Percentiles rank a stretch among this genome's conserved stretches.
Conservation (phyloP, 306 rosid genomes). For the Citrullus mucosospermus region DNA sequence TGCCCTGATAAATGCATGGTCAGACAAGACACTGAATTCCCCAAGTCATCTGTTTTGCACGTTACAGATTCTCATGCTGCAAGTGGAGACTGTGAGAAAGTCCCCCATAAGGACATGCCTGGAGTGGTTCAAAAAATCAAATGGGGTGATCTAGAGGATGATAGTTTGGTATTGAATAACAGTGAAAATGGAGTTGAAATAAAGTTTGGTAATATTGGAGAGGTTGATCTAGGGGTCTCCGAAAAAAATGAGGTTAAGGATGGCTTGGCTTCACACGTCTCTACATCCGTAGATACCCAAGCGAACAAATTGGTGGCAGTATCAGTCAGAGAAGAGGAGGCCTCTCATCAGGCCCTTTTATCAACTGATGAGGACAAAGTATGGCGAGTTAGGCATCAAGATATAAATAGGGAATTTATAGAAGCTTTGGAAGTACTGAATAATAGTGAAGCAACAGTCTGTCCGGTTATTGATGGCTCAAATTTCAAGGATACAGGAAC, state of each 20-base stretch:
- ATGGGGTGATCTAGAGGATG: conserved; percentile 59
- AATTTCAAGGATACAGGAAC: conserved; percentile 22
- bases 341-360: conserved; percentile 24
- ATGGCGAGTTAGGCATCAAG: conserved; percentile 23
- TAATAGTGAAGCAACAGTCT: conserved; percentile 19
- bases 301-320: conserved; percentile 19
- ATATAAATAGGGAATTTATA: conserved; percentile 16
- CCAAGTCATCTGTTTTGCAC: conserved; percentile 21
- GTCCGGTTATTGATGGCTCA: conserved; percentile 20
- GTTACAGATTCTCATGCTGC: conserved; percentile 24
- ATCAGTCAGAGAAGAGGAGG: conserved; percentile 19
- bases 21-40: conserved; percentile 24
- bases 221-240: conserved; percentile 40
- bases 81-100: conserved; percentile 27
- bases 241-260: conserved; percentile 32
- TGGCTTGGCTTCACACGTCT: conserved; percentile 16
- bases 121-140: conserved; percentile 35
- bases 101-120: conserved; percentile 26
- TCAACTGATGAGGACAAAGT: conserved; percentile 18
- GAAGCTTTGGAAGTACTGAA: conserved; percentile 20
- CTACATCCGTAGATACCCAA: conserved; percentile 17
- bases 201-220: conserved; percentile 83
- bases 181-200: conserved; percentile 52
- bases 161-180: conserved; percentile 30
- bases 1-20: conserved; percentile 16